A percentile compares a stretch with the other conserved stretches of the same genome.
Conservation (phyloP, 1,139 yeast genomes). For the Taiozyma onychis region DNA sequence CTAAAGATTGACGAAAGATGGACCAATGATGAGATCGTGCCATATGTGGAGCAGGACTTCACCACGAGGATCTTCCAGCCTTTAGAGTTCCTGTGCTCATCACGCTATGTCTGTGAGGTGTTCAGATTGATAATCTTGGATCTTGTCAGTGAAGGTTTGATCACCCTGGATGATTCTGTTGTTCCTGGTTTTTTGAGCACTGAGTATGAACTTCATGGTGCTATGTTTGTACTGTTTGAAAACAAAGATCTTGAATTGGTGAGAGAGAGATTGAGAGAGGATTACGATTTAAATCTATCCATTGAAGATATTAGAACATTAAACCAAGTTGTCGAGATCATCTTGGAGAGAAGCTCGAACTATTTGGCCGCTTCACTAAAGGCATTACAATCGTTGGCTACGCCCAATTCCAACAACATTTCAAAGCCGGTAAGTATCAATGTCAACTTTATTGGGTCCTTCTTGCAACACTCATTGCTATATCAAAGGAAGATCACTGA, state of each 20-base stretch:
- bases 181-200: background rate
- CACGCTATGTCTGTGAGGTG: conserved; percentile 18
- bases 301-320: background rate
- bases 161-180: background rate
- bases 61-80: conserved; percentile 17
- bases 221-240: conserved; percentile 18
- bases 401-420: conserved; percentile 7
- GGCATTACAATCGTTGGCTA: conserved; percentile 15
- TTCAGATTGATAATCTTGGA: conserved; percentile 15
- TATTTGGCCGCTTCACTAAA: conserved; percentile 21
- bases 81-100: conserved; percentile 19
- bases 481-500: conserved; percentile 21
- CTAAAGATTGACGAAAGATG: conserved; percentile 13
- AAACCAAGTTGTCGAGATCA: background rate
- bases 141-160: background rate
- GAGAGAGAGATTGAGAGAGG: background rate
- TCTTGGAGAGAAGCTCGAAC: conserved; percentile 22
- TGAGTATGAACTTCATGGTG: conserved; percentile 19
- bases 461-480: conserved; percentile 22
- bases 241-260: background rate
- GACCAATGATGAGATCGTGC: background rate
- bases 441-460: conserved; percentile 30
- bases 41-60: conserved; percentile 3
- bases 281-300: background rate
- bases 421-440: conserved; percentile 1